Conservation (phyloP, 2,329 filamentous ascomycete genomes). For the Pyricularia grisea region DNA sequence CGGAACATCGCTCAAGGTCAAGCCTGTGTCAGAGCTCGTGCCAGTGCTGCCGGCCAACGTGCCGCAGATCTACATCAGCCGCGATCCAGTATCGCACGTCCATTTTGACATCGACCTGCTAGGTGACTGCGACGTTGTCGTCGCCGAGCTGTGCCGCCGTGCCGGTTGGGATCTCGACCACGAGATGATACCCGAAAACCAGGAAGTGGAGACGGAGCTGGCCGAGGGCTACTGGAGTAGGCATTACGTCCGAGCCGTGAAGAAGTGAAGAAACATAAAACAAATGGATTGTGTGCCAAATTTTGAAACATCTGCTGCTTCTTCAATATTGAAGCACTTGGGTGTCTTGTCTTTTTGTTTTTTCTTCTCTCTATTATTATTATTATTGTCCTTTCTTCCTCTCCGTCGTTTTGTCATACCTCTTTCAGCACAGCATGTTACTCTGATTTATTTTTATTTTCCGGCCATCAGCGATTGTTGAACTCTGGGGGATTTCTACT, state of each 20-base stretch:
- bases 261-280: background rate
- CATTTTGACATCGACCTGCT: slow-evolving; percentile 94
- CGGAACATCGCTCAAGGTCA: slow-evolving; percentile 91
- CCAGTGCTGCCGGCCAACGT: slow-evolving; percentile 69
- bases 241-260: slow-evolving; percentile 15
- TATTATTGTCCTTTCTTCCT: background rate
- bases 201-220: slow-evolving; percentile 47
- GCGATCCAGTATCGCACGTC: slow-evolving; percentile 76
- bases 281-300: background rate
- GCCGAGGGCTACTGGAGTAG: slow-evolving; percentile 36
- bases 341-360: background rate
- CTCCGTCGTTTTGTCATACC: background rate
- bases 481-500: background rate
- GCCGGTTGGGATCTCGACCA: slow-evolving; percentile 74
- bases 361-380: background rate
- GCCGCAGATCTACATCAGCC: slow-evolving; percentile 84
- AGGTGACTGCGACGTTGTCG: slow-evolving; percentile 89
- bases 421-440: background rate
- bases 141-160: slow-evolving; percentile 74
- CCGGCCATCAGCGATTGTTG: background rate
- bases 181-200: slow-evolving; percentile 67
- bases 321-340: background rate
- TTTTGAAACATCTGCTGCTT: background rate
- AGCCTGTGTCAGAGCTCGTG: slow-evolving; percentile 86
- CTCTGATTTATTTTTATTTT: background rate